Base-by-base conservation (phyloP, 148 eudicot species). In the Salicornia ramosissima region DNA sequence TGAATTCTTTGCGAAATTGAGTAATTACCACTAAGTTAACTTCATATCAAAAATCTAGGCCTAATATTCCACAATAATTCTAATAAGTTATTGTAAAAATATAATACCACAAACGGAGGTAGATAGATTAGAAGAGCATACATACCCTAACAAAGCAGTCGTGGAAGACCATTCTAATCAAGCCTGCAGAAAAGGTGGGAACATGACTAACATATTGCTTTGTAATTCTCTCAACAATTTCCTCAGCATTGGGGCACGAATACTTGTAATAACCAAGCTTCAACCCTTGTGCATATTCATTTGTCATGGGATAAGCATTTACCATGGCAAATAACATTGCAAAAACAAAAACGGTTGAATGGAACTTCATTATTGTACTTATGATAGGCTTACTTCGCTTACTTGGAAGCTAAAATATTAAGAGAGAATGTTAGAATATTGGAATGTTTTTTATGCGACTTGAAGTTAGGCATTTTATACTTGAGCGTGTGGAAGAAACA, bases 141-240 rank as follows among this genome's bases (percentile, higher is more conserved):
- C 72, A 26, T 80, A 86, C 90, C 86, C 88, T 75, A 67, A 87
- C 81, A 52, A 79, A 66, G 42, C 91, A 87, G 34, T 87, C 91
- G 15, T 87, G 91, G 67, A 87, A 87, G 67, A 74, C 75, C 83
- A 87, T 77, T 50, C 91, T 60, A 2, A 87, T 64, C 68, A 87
- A 72, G 5, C 84, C 76, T 18, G 87, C 66, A 15, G 88, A 83
- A 15, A 84, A 61, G 18, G 42, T 63, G 5, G 88, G 91, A 0
- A 71, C 75, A 24, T 25, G 68, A 15, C 65, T 62, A 31, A 84
- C 65, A 15, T 53, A 74, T 21, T 68, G 68, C n/a, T 70, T 51
- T 1, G 86, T 83, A 13, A 77, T 61, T 19, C 56, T 26, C 12
- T 62, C 28, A 1, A 80, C 77, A 43, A 81, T 87, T 0, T 66